Evolutionary conservation across 164 flowering plant genomes (phyloP).

Genomic region (grape (Vitis vinifera)): DNA sequence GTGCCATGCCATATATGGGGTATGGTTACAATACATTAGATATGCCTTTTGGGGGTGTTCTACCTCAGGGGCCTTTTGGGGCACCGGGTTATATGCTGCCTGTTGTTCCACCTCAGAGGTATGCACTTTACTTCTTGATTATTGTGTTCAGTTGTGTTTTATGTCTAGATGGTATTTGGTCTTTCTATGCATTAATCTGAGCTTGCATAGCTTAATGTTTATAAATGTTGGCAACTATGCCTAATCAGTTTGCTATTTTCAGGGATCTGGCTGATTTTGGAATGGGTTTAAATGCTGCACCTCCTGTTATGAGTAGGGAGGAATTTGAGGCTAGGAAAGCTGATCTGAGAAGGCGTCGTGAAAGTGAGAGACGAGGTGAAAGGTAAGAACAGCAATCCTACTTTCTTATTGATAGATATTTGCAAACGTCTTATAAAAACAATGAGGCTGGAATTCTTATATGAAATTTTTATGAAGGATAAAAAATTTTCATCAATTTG

Average conservation of each 20-base stretch:
- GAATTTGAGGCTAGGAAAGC: conserved; percentile 94
- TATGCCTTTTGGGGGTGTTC: conserved; percentile 52
- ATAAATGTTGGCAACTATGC: neutral
- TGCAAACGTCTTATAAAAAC: too few species aligned
- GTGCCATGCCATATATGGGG: conserved; percentile 66
- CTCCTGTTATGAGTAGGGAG: conserved; percentile 74
- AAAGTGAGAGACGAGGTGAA: conserved; percentile 58
- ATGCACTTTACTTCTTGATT: conserved; percentile 1
- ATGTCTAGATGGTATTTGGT: neutral
- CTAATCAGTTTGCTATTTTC: conserved; percentile 2
- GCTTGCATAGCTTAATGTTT: neutral
- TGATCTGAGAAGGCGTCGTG: conserved; percentile 75
- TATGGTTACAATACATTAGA: conserved; percentile 62
- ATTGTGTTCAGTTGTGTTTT: neutral
- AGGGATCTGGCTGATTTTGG: conserved; percentile 72
- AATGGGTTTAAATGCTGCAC: conserved; percentile 54
- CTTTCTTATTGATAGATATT: neutral
- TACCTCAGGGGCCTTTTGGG: conserved; percentile 75
- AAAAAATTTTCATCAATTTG: too few species aligned
- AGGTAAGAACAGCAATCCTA: conserved; percentile 10
- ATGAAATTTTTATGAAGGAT: neutral
- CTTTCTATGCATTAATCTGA: neutral
- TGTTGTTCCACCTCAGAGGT: conserved; percentile 59
- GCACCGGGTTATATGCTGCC: conserved; percentile 64
- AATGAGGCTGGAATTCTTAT: neutral